phyloP scores from a whole-genome alignment of 768 basidiomycete genomes.

The Russula foetens region DNA sequence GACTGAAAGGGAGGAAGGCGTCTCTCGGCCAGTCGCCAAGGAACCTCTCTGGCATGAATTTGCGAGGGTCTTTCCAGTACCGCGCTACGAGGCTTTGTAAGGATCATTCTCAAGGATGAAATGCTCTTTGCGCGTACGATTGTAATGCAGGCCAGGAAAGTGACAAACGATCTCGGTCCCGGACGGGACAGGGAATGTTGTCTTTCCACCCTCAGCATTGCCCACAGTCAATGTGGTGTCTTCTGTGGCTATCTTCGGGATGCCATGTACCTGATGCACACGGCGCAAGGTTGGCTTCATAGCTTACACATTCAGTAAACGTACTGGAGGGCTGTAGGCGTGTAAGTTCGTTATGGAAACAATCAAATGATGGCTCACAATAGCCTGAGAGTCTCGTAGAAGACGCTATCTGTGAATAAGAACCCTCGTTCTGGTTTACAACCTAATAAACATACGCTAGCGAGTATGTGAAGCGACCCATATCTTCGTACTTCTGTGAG shows the following conservation, averaged over 20 bases:
- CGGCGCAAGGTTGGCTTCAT: background rate
- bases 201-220: conserved; percentile 32
- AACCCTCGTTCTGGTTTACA: background rate
- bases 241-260: conserved; percentile 42
- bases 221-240: conserved; percentile 35
- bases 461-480: conserved; percentile 16
- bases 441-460: conserved; percentile 15
- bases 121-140: conserved; percentile 29
- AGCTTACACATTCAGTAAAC: background rate
- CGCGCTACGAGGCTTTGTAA: conserved; percentile 31
- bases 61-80: conserved; percentile 46
- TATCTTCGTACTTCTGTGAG: conserved; percentile 22
- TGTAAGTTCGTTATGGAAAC: background rate
- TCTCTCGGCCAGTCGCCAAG: conserved; percentile 27
- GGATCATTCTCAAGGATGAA: background rate
- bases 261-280: conserved; percentile 33
- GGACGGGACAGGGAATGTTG: conserved; percentile 35
- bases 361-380: conserved; percentile 20
- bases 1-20: conserved; percentile 29
- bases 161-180: conserved; percentile 32
- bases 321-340: conserved; percentile 4
- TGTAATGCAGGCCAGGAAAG: conserved; percentile 41
- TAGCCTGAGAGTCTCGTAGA: conserved; percentile 31
- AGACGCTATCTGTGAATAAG: conserved; percentile 29
- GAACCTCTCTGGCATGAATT: conserved; percentile 35